Evolutionary conservation across 2,329 filamentous ascomycete genomes (phyloP).

Genomic region (Alternaria sp.): DNA sequence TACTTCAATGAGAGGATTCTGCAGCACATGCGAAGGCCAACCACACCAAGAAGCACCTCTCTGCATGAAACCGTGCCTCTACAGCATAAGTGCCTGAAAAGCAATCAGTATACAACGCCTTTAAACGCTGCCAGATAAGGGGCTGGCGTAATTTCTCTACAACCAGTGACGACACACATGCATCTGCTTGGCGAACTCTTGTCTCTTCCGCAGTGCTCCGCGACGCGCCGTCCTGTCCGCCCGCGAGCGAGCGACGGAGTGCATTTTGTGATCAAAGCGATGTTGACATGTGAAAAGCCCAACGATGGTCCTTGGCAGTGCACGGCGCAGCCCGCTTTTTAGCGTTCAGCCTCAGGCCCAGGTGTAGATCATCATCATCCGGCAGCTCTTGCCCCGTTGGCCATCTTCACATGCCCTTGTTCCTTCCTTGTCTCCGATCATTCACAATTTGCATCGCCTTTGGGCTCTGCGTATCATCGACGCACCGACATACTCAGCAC

Average conservation of each 20-base stretch:
- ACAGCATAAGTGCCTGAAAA: neutral
- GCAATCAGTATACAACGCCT: neutral
- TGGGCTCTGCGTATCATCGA: neutral
- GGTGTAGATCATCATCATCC: constrained; percentile 10
- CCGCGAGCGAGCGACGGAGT: neutral
- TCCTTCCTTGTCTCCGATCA: neutral
- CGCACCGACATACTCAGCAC: neutral
- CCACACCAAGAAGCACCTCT: neutral
- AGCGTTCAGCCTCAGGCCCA: constrained; percentile 12
- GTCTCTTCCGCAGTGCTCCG: constrained; percentile 1
- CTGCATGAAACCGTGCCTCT: neutral
- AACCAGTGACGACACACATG: neutral
- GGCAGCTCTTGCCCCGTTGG: constrained; percentile 1
- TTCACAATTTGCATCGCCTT: constrained; percentile 3
- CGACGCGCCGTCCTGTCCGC: constrained; percentile 1
- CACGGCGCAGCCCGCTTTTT: constrained; percentile 10
- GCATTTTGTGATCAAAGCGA: constrained; percentile 1
- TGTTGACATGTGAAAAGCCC: constrained; percentile 5
- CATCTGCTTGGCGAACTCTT: neutral
- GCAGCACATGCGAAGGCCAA: neutral
- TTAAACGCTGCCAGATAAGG: neutral
- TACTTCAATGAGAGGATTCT: neutral
- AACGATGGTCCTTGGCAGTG: neutral
- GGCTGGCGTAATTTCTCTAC: neutral
- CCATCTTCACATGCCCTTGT: neutral